phyloP scores from a whole-genome alignment of 1,284 basidiomycete genomes.

The Cutaneotrichosporon dermatis region DNA sequence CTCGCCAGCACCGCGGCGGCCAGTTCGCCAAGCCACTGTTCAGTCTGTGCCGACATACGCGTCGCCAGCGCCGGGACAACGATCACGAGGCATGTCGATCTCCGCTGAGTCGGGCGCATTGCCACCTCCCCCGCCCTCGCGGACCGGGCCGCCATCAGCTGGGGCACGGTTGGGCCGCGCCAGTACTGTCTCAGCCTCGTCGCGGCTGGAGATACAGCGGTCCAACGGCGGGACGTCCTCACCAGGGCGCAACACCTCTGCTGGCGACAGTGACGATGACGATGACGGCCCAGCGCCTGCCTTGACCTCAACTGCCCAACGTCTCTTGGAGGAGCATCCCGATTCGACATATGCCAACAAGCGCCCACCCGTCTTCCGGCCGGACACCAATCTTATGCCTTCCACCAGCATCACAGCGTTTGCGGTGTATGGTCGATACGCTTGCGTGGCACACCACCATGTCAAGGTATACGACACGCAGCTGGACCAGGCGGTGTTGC shows the following conservation, averaged over 20 bases:
- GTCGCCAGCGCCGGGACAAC: neutral
- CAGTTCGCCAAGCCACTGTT: slow-evolving; percentile 7
- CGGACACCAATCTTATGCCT: slow-evolving; percentile 37
- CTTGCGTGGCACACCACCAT: slow-evolving; percentile 62
- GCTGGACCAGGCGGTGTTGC: slow-evolving; percentile 48
- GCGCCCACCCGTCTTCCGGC: slow-evolving; percentile 59
- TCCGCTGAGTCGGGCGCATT: slow-evolving; percentile 1
- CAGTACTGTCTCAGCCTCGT: neutral
- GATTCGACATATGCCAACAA: slow-evolving; percentile 77
- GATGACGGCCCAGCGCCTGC: slow-evolving; percentile 24
- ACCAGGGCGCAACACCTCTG: neutral
- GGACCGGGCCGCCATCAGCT: slow-evolving; percentile 5
- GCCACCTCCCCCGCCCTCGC: slow-evolving; percentile 24
- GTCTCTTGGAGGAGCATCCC: slow-evolving; percentile 62
- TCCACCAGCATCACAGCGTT: slow-evolving; percentile 53
- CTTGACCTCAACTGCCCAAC: slow-evolving; percentile 28
- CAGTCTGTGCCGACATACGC: neutral
- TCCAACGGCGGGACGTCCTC: neutral
- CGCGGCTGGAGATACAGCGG: neutral
- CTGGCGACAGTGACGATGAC: slow-evolving; percentile 27
- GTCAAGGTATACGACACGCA: slow-evolving; percentile 57
- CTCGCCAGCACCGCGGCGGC: slow-evolving; percentile 11
- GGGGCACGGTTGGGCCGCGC: neutral
- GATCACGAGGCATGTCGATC: neutral
- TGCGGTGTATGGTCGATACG: slow-evolving; percentile 60